phyloP scores from a whole-genome alignment of 2,329 filamentous ascomycete species.

The Fusarium guadeloupense region DNA sequence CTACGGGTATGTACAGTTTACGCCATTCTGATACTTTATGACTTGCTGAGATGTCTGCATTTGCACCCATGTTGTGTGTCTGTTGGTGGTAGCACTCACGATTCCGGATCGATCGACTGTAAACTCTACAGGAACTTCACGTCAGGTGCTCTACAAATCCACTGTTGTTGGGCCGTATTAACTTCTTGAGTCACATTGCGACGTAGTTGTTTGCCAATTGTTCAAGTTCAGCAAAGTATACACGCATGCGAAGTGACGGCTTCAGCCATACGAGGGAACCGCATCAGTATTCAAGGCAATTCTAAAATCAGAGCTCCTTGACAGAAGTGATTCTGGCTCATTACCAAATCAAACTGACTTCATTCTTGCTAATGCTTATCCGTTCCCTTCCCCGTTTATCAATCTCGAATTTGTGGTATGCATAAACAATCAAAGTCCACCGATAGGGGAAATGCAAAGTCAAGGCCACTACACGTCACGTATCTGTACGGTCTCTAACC shows the following conservation, averaged over 20 bases:
- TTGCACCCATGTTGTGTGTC: neutral
- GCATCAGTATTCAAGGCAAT: neutral
- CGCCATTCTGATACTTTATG: neutral
- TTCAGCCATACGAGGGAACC: neutral
- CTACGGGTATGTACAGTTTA: neutral
- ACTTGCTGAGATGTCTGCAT: neutral
- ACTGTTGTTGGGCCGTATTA: neutral
- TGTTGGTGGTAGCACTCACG: slow-evolving; percentile 17
- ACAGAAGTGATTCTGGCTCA: neutral
- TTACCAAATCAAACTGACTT: slow-evolving; percentile 29
- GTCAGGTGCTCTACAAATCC: neutral
- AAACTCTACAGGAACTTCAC: neutral
- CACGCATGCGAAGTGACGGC: neutral
- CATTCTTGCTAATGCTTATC: slow-evolving; percentile 30
- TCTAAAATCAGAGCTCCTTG: neutral
- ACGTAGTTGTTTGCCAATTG: neutral
- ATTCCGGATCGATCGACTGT: slow-evolving; percentile 11
- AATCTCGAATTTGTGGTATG: slow-evolving; percentile 24
- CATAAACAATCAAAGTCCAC: slow-evolving; percentile 24
- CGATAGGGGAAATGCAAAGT: slow-evolving; percentile 16
- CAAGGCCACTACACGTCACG: slow-evolving; percentile 32
- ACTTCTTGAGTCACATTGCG: neutral
- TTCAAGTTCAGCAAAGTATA: neutral
- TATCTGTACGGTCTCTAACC: slow-evolving; percentile 36
- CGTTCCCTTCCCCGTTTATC: slow-evolving; percentile 5